Evolutionary conservation across 2,329 filamentous ascomycete genomes (phyloP).

Genomic region (Botryotinia calthae): DNA sequence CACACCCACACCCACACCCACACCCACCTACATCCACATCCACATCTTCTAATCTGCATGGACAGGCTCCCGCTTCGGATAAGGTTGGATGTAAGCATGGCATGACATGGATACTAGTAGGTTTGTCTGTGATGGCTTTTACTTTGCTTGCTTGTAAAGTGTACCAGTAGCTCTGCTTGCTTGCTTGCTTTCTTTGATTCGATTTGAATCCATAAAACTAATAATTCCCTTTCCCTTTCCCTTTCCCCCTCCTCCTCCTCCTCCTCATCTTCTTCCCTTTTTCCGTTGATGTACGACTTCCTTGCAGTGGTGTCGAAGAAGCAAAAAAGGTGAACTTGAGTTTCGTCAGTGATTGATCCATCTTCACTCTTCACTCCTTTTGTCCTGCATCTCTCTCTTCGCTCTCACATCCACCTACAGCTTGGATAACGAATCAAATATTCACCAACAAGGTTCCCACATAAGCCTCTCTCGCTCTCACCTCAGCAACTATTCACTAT

Average conservation of each 20-base stretch:
- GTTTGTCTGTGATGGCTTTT: background rate
- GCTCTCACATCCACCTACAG: background rate
- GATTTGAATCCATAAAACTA: constrained; percentile 3
- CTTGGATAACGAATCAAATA: background rate
- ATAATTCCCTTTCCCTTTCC: background rate
- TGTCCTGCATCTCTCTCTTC: background rate
- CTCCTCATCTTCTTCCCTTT: background rate
- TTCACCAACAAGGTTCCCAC: background rate
- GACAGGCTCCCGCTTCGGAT: background rate
- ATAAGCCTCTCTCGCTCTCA: background rate
- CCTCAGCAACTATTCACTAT: background rate
- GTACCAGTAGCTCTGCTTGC: no score
- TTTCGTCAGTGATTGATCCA: background rate
- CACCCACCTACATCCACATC: background rate
- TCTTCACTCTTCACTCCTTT: background rate
- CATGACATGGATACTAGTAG: background rate
- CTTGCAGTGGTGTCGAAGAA: background rate
- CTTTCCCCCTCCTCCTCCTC: background rate
- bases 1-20: background rate
- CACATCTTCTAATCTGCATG: background rate
- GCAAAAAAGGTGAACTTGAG: background rate
- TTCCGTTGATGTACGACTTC: background rate
- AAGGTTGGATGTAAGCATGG: constrained; percentile 11
- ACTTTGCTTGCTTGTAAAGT: background rate
- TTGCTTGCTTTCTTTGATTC: background rate